Conservation (phyloP, 176 grass and related monocot genomes). For the Phragmites australis region DNA sequence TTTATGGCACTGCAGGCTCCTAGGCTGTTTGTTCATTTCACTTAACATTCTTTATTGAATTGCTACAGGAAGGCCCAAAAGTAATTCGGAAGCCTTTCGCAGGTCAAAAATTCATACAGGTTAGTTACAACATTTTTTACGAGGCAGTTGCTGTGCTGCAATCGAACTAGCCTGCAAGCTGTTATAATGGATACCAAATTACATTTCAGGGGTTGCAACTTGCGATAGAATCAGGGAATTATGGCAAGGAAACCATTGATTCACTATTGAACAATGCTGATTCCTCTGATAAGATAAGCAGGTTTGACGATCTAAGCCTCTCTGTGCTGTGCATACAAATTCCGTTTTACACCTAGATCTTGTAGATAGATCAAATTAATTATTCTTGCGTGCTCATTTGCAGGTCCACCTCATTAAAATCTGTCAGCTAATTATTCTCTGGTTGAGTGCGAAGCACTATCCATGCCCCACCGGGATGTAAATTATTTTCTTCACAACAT, state of each 20-base stretch:
- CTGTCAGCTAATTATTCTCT: slow-evolving; percentile 33
- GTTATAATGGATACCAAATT: slow-evolving; percentile 15
- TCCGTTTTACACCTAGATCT: neutral
- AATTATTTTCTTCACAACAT: slow-evolving; percentile 33
- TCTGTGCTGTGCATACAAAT: neutral
- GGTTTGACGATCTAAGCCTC: slow-evolving; percentile 30
- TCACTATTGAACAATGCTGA: slow-evolving; percentile 25
- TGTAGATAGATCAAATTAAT: neutral
- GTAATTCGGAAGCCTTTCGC: slow-evolving; percentile 35
- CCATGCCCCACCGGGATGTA: slow-evolving; percentile 3
- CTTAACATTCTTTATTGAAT: slow-evolving; percentile 4
- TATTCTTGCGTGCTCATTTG: neutral
- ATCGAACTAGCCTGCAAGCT: neutral
- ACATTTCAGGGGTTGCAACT: slow-evolving; percentile 61
- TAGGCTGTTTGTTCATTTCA: neutral
- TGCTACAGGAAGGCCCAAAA: slow-evolving; percentile 51
- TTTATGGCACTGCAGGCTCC: slow-evolving; percentile 2
- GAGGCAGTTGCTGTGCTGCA: neutral
- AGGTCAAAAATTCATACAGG: slow-evolving; percentile 40
- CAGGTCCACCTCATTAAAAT: slow-evolving; percentile 47
- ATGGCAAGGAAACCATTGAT: slow-evolving; percentile 22
- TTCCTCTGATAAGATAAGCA: slow-evolving; percentile 46
- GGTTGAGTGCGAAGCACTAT: neutral
- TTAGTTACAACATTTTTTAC: slow-evolving; percentile 11
- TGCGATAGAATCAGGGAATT: slow-evolving; percentile 50